Conservation (phyloP, 2,329 filamentous ascomycete genomes). For the Aspergillus neotritici region DNA sequence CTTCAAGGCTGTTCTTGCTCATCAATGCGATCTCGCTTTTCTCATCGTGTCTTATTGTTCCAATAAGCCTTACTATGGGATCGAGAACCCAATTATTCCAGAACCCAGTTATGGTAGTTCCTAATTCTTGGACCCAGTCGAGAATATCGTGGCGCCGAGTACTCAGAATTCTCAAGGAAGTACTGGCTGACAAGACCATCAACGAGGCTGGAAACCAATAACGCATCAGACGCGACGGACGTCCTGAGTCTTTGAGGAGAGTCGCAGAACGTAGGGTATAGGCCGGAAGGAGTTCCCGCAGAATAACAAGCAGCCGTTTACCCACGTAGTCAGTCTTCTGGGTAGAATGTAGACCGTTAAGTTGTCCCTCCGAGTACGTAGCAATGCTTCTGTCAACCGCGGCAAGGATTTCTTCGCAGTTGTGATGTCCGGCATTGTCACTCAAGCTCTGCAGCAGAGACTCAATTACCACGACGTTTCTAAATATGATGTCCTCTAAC, state of each 20-base stretch:
- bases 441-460: conserved; percentile 70
- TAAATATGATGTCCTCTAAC: conserved; percentile 71
- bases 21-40: conserved; percentile 93
- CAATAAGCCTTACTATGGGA: conserved; percentile 73
- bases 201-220: conserved; percentile 80
- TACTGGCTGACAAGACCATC: conserved; percentile 75
- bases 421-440: conserved; percentile 49
- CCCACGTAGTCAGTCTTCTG: conserved; percentile 38
- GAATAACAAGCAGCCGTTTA: conserved; percentile 49
- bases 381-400: conserved; percentile 58
- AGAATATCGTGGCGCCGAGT: conserved; percentile 71
- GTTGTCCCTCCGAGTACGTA: conserved; percentile 27
- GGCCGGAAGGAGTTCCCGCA: conserved; percentile 62
- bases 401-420: conserved; percentile 53
- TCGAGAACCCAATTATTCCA: conserved; percentile 96
- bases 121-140: conserved; percentile 73
- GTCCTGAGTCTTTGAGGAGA: conserved; percentile 62
- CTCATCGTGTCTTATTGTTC: conserved; percentile 88
- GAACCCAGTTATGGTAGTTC: conserved; percentile 75
- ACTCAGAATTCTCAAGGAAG: conserved; percentile 71
- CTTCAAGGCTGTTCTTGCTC: conserved; percentile 85
- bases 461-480: conserved; percentile 79
- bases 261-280: conserved; percentile 56
- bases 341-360: conserved; percentile 8
- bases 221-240: conserved; percentile 66